A percentile compares a stretch with the other conserved stretches of the same genome.
Conservation (phyloP, 768 basidiomycete species). For the Lactarius quietus region DNA sequence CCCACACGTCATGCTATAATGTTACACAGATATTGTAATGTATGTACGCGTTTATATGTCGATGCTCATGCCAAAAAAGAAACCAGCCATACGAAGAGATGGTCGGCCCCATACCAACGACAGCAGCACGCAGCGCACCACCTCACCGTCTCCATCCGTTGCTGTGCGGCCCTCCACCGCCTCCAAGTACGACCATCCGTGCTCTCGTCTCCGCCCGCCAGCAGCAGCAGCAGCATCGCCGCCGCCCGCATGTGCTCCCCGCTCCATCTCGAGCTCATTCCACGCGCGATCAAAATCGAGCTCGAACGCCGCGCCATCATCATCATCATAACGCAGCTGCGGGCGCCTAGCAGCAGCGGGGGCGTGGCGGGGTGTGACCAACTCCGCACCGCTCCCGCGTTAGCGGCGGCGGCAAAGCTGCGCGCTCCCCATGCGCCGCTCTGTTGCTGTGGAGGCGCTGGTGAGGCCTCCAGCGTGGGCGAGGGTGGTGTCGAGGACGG, state of each 20-base stretch:
- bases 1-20: not conserved
- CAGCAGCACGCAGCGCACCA: not conserved
- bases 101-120: not conserved
- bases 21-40: conserved; percentile 2
- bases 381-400: conserved; percentile 35
- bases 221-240: conserved; percentile 27
- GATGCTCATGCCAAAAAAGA: not conserved
- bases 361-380: conserved; percentile 30
- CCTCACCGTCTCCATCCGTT: conserved; percentile 40
- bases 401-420: conserved; percentile 79
- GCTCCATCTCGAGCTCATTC: conserved; percentile 68
- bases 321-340: conserved; percentile 18
- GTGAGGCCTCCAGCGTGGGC: not conserved
- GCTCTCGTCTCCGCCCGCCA: conserved; percentile 58
- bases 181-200: conserved; percentile 68
- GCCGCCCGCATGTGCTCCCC: conserved; percentile 33
- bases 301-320: conserved; percentile 54
- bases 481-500: not conserved
- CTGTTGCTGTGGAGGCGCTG: not conserved
- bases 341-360: conserved; percentile 26
- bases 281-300: conserved; percentile 46
- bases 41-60: no score
- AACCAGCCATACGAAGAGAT: not conserved
- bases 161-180: conserved; percentile 60
- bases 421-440: conserved; percentile 71